Evolutionary conservation across 352 stramenopile genomes (phyloP), one percentile per base, ranked within the genome.

Genomic region (Pythium aquatile): DNA sequence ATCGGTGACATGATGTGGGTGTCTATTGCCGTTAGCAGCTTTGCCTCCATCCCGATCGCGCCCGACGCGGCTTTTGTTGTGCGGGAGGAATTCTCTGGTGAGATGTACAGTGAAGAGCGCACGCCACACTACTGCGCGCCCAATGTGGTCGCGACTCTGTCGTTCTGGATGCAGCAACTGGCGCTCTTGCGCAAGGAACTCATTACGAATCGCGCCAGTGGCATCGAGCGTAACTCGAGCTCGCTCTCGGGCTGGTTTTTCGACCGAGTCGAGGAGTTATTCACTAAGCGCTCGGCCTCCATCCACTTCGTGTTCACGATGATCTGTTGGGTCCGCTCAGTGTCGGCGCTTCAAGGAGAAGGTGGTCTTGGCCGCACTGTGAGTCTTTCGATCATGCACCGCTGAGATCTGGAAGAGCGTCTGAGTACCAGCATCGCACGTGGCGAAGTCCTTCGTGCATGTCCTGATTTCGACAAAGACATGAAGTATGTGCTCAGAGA

Each of bases 311-410:
- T 69, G 39, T 79, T 79, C 37, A 59, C 61, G 3, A 62, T 55
- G 13, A 68, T 74, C 14, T 77, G 69, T 28, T 79, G 69, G 69
- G 9, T 77, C 6, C 72, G 72, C 20, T 73, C 69, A 0, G 66
- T 73, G 11, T 61, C 63, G 28, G 65, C 66, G 10, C 55, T 79
- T 1, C 66, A 79, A 44, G 66, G 69, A 13, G 48, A 66, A 14
- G 55, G 37, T 20, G 58, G 55, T 0, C 53, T 80, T 2, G 56
- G 51, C 11, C 52, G 63, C 8, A 74, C 69, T 13, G 28, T 76
- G 13, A 74, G 65, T 39, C 54, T 75, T 9, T 66, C 55, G 26
- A 58, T 76, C 24, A 60, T 53, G 11, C 62, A 77, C 35, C 62
- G 53, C 30, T 64, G 55, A 14, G 37, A 69, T 10, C 11, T 79